Conservation (phyloP, 2,329 filamentous ascomycete genomes). For the Colletotrichum horii region DNA sequence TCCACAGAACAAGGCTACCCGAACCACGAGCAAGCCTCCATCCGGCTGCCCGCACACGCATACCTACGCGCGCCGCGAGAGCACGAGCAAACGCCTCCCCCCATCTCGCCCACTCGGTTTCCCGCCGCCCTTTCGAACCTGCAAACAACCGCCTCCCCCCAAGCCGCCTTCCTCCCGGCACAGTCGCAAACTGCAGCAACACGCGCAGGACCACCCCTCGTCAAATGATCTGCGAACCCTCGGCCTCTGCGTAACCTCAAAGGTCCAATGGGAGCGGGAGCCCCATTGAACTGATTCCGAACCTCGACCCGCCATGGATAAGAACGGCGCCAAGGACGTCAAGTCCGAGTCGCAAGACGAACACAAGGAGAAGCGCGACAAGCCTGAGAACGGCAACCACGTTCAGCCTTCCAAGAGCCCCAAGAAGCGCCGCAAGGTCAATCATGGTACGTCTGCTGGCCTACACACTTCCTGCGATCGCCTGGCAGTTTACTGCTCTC, state of each 20-base stretch:
- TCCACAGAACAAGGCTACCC: background rate
- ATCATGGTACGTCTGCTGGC: constrained; percentile 72
- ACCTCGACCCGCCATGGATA: constrained; percentile 33
- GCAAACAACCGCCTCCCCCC: background rate
- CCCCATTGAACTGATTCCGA: constrained; percentile 35
- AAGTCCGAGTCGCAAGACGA: constrained; percentile 43
- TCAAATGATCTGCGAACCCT: constrained; percentile 41
- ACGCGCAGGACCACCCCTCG: background rate
- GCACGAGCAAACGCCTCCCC: background rate
- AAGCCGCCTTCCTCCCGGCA: background rate
- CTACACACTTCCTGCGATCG: constrained; percentile 18
- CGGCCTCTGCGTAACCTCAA: constrained; percentile 47
- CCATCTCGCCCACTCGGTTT: background rate
- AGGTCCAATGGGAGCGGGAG: constrained; percentile 46
- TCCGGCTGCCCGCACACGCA: background rate
- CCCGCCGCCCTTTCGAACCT: background rate
- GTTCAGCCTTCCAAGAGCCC: constrained; percentile 55
- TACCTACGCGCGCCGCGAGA: background rate
- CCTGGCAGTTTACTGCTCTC: background rate
- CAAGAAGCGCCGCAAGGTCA: constrained; percentile 88
- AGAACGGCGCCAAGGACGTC: constrained; percentile 40
- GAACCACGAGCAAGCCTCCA: background rate
- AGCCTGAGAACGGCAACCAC: constrained; percentile 36
- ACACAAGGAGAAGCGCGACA: constrained; percentile 26
- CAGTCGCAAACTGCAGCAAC: background rate